These are phyloP conservation scores for Tritrichomonas foetus DNA, from an alignment of 208 protist genomes.

Conservation along the genomic window DNA sequence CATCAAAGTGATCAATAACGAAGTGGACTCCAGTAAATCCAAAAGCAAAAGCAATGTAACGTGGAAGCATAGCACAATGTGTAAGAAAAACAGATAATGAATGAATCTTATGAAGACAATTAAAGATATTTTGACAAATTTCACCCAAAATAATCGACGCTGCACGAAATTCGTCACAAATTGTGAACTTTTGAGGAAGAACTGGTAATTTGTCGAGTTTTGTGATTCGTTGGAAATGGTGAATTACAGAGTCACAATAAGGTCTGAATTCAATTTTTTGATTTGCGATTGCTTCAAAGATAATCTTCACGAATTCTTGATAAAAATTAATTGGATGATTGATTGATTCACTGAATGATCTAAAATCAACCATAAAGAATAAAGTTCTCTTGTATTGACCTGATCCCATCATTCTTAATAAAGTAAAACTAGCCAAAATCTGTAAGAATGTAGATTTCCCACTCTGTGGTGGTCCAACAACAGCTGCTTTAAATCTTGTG, in stretches of 20 bases:
- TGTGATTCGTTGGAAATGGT: not conserved
- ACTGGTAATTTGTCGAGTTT: not conserved
- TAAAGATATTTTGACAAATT: not conserved
- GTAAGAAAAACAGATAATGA: not conserved
- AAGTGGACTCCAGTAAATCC: not conserved
- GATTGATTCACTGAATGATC: not conserved
- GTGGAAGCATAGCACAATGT: not conserved
- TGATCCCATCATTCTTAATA: not conserved
- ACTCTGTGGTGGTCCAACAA: not conserved
- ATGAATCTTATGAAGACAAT: not conserved
- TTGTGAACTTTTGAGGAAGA: not conserved
- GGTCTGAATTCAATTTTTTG: not conserved
- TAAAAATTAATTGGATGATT: not conserved
- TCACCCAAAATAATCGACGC: not conserved
- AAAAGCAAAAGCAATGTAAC: not conserved
- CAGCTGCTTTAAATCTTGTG: not conserved
- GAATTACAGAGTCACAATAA: not conserved
- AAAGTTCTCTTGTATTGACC: not conserved
- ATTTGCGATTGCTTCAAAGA: not conserved
- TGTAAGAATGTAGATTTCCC: slow-evolving; percentile 23
- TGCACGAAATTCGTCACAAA: not conserved
- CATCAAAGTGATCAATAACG: not conserved
- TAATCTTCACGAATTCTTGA: not conserved
- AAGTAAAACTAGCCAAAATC: not conserved
- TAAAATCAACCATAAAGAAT: not conserved